Conservation (phyloP, 495 filamentous ascomycete species). For the Barbatosphaeria neglecta region DNA sequence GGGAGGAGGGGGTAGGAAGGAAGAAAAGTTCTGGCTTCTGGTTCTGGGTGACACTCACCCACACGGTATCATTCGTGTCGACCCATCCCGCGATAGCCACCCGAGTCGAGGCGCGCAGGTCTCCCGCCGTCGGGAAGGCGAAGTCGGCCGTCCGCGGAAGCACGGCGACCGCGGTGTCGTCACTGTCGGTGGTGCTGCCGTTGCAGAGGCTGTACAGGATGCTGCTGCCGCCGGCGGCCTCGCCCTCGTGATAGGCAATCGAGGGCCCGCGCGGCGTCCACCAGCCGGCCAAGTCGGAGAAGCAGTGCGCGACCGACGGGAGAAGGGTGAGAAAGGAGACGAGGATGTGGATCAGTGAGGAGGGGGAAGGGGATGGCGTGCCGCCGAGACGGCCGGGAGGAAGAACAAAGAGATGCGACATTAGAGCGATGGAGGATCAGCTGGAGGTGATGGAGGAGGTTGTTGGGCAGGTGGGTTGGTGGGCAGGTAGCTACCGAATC, state of each 20-base stretch:
- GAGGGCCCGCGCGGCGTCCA: neutral
- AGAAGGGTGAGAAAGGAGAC: neutral
- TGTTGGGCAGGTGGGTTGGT: too few species aligned
- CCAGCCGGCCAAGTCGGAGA: neutral
- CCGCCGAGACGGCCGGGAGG: too few species aligned
- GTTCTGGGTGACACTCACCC: too few species aligned
- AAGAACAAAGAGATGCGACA: neutral
- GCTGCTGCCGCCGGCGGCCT: neutral
- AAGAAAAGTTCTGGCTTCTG: too few species aligned
- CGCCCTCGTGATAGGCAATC: neutral
- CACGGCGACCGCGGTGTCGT: neutral
- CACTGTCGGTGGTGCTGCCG: neutral
- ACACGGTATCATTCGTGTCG: neutral
- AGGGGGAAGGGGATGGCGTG: neutral
- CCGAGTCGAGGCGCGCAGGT: neutral
- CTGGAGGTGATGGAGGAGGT: too few species aligned
- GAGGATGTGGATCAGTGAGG: neutral
- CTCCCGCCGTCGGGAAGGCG: neutral
- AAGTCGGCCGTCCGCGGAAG: neutral
- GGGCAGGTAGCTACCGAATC: too few species aligned
- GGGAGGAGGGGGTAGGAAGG: neutral
- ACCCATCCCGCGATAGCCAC: neutral
- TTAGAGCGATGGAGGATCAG: too few species aligned
- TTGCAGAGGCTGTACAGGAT: neutral
- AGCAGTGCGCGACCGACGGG: neutral